Evolutionary conservation across 2,329 filamentous ascomycete species (phyloP), one percentile per base, ranked within the genome.

Genomic region (Xylariales sp.): DNA sequence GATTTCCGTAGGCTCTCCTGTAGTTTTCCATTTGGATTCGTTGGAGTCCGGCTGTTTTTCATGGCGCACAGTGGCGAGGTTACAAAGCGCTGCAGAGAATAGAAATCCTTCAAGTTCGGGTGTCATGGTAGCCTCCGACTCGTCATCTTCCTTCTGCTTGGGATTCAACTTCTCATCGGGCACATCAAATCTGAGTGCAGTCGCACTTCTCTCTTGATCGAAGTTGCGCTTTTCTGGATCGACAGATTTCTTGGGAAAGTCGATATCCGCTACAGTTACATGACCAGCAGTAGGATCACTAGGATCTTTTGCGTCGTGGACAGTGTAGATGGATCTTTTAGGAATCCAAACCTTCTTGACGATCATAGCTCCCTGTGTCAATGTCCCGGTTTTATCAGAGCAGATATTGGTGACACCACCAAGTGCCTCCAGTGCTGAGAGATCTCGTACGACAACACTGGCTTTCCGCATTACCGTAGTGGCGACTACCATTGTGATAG

Each of bases 371-470:
- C 81, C 78, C 48, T 81, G 76, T 0, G 80, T 83, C 12, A 83
- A 62, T 1, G 83, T 87, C 12, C 83, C 83, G 0, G 82, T 86
- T 61, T 85, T 85, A 62, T 85, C 82, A 17, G 81, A 85, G 59
- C 82, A 86, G 50, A 86, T 83, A 52, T 84, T 80, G 40, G 81
- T 85, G 17, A 86, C 81, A 29, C 78, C 81, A 11, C 83, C 83
- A 2, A 87, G 70, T 11, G 81, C 80, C 50, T 87, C 83, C 0
- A 86, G 69, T 0, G 80, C 78, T 4, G 78, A 78, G 29, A 86
- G 66, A 50, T 84, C 81, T 46, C 78, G 70, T 19, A 83, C 76
- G 37, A 83, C 76, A 29, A 83, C 78, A 44, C 83, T 76, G 24
- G 76, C 67, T 53, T 79, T 76, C 42, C 76, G 70, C 78, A 82